Conservation (phyloP, 345 rosid species). For the Nasturtium officinale region DNA sequence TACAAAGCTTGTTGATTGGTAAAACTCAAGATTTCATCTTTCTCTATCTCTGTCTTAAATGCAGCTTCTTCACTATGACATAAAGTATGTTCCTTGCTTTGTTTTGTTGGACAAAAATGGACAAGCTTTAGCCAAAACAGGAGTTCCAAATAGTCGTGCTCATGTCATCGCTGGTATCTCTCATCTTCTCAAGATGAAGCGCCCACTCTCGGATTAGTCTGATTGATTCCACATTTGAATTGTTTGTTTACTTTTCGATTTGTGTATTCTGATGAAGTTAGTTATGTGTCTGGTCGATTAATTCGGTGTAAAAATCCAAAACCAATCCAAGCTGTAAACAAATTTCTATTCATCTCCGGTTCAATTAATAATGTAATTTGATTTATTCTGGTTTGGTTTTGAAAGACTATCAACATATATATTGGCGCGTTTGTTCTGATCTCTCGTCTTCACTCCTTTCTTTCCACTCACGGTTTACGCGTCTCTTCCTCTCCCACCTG, state of each 20-base stretch:
- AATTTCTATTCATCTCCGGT: too few species aligned
- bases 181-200: constrained; percentile 81
- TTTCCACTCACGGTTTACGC: too few species aligned
- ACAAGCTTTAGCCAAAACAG: constrained; percentile 78
- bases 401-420: too few species aligned
- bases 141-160: constrained; percentile 78
- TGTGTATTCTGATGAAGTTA: too few species aligned
- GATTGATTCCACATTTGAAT: constrained; percentile 9
- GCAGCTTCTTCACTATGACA: constrained; percentile 92
- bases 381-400: too few species aligned
- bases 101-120: constrained; percentile 85
- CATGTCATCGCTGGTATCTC: constrained; percentile 91
- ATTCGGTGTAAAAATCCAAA: too few species aligned
- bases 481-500: too few species aligned
- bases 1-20: constrained; percentile 8
- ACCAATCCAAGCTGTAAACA: too few species aligned
- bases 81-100: constrained; percentile 90
- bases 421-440: too few species aligned
- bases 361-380: too few species aligned
- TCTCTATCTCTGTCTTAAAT: neutral
- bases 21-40: neutral
- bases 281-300: too few species aligned
- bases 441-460: too few species aligned
- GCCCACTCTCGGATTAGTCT: constrained; percentile 29
- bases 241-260: neutral